Conservation (phyloP, 768 basidiomycete species). For the Dictyophora rubrovolvata region DNA sequence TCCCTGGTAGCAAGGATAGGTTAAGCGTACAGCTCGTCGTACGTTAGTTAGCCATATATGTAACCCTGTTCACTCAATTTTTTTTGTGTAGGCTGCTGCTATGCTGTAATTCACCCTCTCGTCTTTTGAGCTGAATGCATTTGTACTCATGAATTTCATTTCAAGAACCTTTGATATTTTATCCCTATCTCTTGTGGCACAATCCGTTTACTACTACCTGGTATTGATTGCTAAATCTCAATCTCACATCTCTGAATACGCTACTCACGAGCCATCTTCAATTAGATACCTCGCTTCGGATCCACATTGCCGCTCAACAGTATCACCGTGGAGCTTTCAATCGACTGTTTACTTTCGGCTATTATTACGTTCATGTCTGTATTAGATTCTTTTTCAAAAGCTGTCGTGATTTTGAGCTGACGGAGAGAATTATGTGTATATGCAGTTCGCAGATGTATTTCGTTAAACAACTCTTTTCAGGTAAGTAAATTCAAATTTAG, state of each 20-base stretch:
- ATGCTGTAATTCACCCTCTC: not conserved
- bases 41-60: slow-evolving; percentile 4
- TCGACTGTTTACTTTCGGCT: slow-evolving; percentile 34
- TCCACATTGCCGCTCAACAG: slow-evolving; percentile 27
- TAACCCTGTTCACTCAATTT: not conserved
- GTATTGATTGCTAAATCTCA: slow-evolving; percentile 15
- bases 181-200: slow-evolving; percentile 31
- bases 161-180: slow-evolving; percentile 25
- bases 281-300: slow-evolving; percentile 35
- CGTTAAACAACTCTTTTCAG: slow-evolving; percentile 30
- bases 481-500: slow-evolving; percentile 12
- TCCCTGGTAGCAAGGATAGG: slow-evolving; percentile 22
- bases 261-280: not conserved
- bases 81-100: not conserved
- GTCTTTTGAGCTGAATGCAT: not conserved
- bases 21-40: slow-evolving; percentile 23
- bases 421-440: too few relatives aligned
- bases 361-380: slow-evolving; percentile 34
- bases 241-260: not conserved
- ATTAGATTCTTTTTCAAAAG: not conserved
- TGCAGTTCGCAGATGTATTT: slow-evolving; percentile 36
- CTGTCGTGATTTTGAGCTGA: not conserved
- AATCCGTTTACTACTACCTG: slow-evolving; percentile 37
- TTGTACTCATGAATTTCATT: not conserved
- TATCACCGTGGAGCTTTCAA: slow-evolving; percentile 31